Conservation (phyloP, 176 grass and related monocot genomes). For the Lolium rigidum region DNA sequence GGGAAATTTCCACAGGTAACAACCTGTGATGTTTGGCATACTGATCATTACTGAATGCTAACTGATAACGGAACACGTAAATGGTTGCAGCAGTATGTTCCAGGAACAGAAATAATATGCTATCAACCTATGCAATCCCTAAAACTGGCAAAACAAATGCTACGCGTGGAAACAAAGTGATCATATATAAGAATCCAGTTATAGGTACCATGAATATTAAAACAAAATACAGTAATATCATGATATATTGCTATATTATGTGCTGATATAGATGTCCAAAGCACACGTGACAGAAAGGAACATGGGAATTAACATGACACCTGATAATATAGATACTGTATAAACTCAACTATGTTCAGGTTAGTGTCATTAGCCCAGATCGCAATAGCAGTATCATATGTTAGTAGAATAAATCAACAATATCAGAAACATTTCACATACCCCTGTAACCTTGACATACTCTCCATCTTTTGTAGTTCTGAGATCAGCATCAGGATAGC, state of each 20-base stretch:
- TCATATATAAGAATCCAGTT: slow-evolving; percentile 13
- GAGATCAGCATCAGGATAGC: slow-evolving; percentile 90
- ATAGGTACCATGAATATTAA: background rate
- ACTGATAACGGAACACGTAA: slow-evolving; percentile 2
- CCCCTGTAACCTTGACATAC: slow-evolving; percentile 98
- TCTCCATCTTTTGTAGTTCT: slow-evolving; percentile 93
- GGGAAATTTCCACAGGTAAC: slow-evolving; percentile 98
- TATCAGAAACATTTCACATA: slow-evolving; percentile 49
- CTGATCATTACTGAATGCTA: slow-evolving; percentile 13
- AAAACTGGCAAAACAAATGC: background rate
- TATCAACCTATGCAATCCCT: too few species aligned
- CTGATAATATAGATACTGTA: slow-evolving; percentile 16
- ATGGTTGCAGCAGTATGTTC: background rate
- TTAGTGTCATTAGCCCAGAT: background rate
- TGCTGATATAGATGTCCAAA: slow-evolving; percentile 23
- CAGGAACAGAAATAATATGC: slow-evolving; percentile 1
- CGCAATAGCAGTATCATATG: slow-evolving; percentile 3
- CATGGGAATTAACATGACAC: background rate
- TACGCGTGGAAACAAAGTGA: background rate
- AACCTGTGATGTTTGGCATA: slow-evolving; percentile 57
- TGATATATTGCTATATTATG: slow-evolving; percentile 28
- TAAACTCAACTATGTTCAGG: slow-evolving; percentile 22
- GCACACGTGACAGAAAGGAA: background rate
- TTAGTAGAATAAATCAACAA: slow-evolving; percentile 26
- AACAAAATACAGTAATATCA: slow-evolving; percentile 20